A percentile compares a stretch with the other conserved stretches of the same genome.
phyloP scores from a whole-genome alignment of 768 basidiomycete species.

The Trichaptum fuscoviolaceum region DNA sequence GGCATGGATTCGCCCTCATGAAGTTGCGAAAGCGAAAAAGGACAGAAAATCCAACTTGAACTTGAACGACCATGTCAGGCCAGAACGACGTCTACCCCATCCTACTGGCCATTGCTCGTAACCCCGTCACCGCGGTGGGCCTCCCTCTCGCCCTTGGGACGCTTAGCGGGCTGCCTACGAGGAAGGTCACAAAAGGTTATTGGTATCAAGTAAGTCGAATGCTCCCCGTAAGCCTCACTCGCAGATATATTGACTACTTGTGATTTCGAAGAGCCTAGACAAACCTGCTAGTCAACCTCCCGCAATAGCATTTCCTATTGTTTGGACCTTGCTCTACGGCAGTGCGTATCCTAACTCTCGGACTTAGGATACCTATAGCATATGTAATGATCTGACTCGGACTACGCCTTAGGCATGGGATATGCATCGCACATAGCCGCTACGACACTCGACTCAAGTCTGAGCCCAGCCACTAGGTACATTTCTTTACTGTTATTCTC shows the following conservation, averaged over 20 bases:
- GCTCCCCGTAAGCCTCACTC: not conserved
- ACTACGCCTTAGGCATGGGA: constrained; percentile 45
- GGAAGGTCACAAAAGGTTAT: constrained; percentile 39
- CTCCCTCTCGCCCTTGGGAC: constrained; percentile 54
- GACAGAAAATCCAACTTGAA: not conserved
- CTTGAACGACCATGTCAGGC: constrained; percentile 27
- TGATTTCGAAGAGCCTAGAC: constrained; percentile 33
- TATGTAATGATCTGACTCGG: constrained; percentile 2
- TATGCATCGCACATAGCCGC: constrained; percentile 62
- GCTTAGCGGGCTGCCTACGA: constrained; percentile 43
- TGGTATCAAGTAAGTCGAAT: constrained; percentile 52
- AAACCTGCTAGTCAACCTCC: constrained; percentile 50
- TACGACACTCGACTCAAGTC: constrained; percentile 42
- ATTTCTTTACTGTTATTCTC: constrained; percentile 11
- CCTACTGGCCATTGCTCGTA: constrained; percentile 48
- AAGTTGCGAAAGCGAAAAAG: not conserved
- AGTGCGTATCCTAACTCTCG: constrained; percentile 13
- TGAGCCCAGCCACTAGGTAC: constrained; percentile 38
- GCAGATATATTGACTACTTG: not conserved
- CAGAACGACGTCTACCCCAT: constrained; percentile 35
- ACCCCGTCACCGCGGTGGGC: constrained; percentile 52
- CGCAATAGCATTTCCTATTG: constrained; percentile 49
- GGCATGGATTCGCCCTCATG: not conserved
- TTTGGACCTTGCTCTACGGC: constrained; percentile 49
- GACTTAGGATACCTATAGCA: too few species aligned